Conservation (phyloP, 257 asterid species). For the Mitragyna speciosa region DNA sequence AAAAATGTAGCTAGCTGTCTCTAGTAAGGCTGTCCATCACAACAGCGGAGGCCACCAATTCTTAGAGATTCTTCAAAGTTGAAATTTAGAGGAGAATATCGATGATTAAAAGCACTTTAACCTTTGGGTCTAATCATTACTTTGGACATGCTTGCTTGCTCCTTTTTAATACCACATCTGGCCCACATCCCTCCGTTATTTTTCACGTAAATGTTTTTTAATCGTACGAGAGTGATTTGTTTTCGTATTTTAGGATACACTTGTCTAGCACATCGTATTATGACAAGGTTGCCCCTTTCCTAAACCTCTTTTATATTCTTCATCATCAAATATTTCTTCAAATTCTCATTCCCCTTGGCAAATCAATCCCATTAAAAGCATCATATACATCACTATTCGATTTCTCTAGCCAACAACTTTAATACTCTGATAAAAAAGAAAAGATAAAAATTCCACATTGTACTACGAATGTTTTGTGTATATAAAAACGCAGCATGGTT, state of each 20-base stretch:
- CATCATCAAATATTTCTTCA: neutral
- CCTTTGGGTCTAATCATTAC: slow-evolving; percentile 10
- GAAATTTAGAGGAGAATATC: neutral
- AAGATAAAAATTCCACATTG: too few species aligned
- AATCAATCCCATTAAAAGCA: too few species aligned
- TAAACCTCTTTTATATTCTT: neutral
- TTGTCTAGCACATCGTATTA: neutral
- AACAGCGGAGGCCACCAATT: too few species aligned
- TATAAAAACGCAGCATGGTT: too few species aligned
- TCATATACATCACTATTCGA: too few species aligned
- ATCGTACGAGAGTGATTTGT: neutral
- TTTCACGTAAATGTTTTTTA: neutral
- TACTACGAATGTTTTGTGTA: too few species aligned
- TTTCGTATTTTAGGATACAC: neutral
- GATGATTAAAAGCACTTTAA: slow-evolving; percentile 8
- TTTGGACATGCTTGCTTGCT: slow-evolving; percentile 4
- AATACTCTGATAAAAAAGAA: too few species aligned
- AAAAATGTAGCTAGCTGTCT: too few species aligned
- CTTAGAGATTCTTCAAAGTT: neutral
- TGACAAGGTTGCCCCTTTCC: neutral
- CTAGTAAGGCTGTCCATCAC: too few species aligned
- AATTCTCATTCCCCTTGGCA: neutral
- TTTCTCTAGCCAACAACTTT: too few species aligned
- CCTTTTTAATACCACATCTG: neutral
- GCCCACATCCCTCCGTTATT: neutral